Conservation (phyloP, 345 rosid species). For the Lepidium africanum region DNA sequence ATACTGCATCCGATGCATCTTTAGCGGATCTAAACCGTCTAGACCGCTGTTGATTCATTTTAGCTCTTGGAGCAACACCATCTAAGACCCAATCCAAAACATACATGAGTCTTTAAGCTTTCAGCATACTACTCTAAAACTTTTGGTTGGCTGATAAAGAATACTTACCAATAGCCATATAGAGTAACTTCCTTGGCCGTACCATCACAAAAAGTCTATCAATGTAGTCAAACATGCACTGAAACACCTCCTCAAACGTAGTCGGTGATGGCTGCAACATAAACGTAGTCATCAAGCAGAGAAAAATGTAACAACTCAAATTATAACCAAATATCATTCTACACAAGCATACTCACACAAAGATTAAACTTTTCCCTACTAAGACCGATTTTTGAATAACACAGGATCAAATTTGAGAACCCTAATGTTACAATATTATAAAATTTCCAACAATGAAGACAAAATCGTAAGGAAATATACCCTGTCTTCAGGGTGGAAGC, state of each 20-base stretch:
- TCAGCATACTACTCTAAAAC: background rate
- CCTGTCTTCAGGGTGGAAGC: slow-evolving; percentile 97
- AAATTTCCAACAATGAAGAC: background rate
- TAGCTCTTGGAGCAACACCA: slow-evolving; percentile 99
- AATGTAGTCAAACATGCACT: slow-evolving; percentile 86
- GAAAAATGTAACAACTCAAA: background rate
- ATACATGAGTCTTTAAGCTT: slow-evolving; percentile 11
- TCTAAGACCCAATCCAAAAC: slow-evolving; percentile 38
- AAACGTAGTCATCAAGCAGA: background rate
- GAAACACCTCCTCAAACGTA: slow-evolving; percentile 80
- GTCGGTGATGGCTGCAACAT: slow-evolving; percentile 74
- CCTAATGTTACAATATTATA: background rate
- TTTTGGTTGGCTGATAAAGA: background rate
- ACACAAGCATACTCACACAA: background rate
- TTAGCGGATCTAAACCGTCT: slow-evolving; percentile 96
- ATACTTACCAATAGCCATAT: slow-evolving; percentile 88
- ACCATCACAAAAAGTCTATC: slow-evolving; percentile 97
- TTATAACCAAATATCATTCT: background rate
- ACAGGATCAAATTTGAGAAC: background rate
- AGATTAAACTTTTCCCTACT: too few relatives aligned
- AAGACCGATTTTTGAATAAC: background rate
- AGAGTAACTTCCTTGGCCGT: slow-evolving; percentile 79
- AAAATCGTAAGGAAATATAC: slow-evolving; percentile 29
- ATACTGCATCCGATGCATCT: slow-evolving; percentile 86
- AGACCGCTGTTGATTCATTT: slow-evolving; percentile 96